These are phyloP conservation scores for Calendula officinalis DNA, from an alignment of 129 eudicot species.

Conservation along the genomic window DNA sequence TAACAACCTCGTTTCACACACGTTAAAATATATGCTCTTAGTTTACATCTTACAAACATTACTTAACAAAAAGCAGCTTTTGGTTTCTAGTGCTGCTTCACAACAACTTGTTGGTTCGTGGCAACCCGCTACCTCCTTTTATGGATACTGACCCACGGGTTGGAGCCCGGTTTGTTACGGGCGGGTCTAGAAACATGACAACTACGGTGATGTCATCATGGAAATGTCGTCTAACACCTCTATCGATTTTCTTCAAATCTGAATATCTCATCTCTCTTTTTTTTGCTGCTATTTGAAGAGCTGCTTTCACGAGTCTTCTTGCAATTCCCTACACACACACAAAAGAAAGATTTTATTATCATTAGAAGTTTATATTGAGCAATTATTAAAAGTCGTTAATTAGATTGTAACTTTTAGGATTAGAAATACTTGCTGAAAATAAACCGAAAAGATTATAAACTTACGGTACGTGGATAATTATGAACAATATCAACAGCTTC, in stretches of 20 bases:
- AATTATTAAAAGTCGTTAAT: too few species aligned
- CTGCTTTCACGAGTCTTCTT: slow-evolving; percentile 65
- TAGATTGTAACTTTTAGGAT: too few species aligned
- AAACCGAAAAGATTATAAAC: slow-evolving; percentile 21
- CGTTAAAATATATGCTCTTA: slow-evolving; percentile 5
- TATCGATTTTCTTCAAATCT: slow-evolving; percentile 74
- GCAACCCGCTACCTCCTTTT: slow-evolving; percentile 39
- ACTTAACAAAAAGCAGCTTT: slow-evolving; percentile 19
- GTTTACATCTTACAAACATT: slow-evolving; percentile 20
- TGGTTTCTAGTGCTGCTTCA: background rate
- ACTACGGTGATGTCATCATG: slow-evolving; percentile 37
- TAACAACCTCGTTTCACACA: background rate
- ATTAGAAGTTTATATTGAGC: too few species aligned
- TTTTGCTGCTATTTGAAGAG: slow-evolving; percentile 70
- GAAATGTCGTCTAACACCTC: too few species aligned
- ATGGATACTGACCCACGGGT: slow-evolving; percentile 39
- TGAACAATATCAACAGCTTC: too few species aligned
- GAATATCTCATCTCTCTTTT: slow-evolving; percentile 89
- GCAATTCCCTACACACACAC: slow-evolving; percentile 67
- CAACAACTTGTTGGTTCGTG: slow-evolving; percentile 21
- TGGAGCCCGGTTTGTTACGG: slow-evolving; percentile 31
- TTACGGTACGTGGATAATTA: slow-evolving; percentile 66
- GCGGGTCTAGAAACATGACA: slow-evolving; percentile 60
- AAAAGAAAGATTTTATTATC: too few species aligned
- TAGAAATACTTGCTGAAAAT: too few species aligned